Evolutionary conservation across 108 stramenopile genomes (phyloP).

Genomic region (Nitzschia sp.): DNA sequence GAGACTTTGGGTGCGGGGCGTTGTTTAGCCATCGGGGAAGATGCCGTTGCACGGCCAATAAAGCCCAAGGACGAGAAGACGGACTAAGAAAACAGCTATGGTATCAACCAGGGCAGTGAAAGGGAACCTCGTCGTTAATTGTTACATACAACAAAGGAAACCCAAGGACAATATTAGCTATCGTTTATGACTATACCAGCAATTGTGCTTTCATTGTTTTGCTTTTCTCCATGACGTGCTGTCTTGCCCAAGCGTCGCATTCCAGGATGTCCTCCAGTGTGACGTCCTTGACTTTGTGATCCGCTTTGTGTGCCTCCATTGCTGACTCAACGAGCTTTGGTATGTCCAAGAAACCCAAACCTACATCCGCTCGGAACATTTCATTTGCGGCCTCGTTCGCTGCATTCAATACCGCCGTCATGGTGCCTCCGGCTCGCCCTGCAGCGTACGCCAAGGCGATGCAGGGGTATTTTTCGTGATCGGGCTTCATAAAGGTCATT

Average conservation of each 20-base stretch:
- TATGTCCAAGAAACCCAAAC: constrained; percentile 91
- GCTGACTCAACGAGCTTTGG: constrained; percentile 89
- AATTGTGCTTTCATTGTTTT: constrained; percentile 24
- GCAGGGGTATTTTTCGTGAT: constrained; percentile 93
- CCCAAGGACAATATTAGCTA: no score
- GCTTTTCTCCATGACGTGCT: constrained; percentile 68
- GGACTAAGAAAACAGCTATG: no score
- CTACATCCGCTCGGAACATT: constrained; percentile 89
- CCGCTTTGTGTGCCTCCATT: constrained; percentile 95
- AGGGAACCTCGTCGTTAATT: no score
- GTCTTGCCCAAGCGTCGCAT: constrained; percentile 91
- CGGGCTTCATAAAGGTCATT: constrained; percentile 91
- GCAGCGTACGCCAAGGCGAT: constrained; percentile 93
- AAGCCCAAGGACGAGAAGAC: constrained; percentile 23
- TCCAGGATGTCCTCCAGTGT: constrained; percentile 92
- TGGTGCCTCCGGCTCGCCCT: constrained; percentile 90
- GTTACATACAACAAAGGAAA: no score
- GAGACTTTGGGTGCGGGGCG: constrained; percentile 36
- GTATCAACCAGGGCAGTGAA: no score
- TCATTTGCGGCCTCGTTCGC: constrained; percentile 97
- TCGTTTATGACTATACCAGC: constrained; percentile 14
- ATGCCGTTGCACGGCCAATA: constrained; percentile 34
- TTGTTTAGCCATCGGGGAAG: constrained; percentile 42
- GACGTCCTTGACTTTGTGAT: constrained; percentile 74
- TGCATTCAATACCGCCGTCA: constrained; percentile 96